phyloP scores from a whole-genome alignment of 176 grass and related monocot genomes.

The Aechmea fasciata region DNA sequence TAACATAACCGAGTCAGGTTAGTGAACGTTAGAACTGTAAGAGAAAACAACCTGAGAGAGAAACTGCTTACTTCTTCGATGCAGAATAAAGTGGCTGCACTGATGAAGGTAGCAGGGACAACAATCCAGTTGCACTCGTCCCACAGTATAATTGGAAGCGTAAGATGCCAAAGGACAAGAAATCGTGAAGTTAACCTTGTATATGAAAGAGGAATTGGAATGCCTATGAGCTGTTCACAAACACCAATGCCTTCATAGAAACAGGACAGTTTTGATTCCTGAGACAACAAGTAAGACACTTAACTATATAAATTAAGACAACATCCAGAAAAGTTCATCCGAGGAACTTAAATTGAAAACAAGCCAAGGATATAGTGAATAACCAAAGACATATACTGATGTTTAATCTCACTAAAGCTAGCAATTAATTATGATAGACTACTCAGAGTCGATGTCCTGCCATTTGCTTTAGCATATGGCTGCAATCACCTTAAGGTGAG shows the following conservation, averaged over 20 bases:
- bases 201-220: slow-evolving; percentile 80
- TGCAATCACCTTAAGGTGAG: too few species aligned
- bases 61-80: slow-evolving; percentile 84
- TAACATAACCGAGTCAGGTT: background rate
- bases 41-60: background rate
- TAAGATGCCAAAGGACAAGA: slow-evolving; percentile 95
- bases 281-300: slow-evolving; percentile 1
- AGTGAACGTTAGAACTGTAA: background rate
- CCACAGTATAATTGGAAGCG: slow-evolving; percentile 88
- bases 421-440: too few species aligned
- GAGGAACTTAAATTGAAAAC: too few species aligned
- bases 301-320: too few species aligned
- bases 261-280: slow-evolving; percentile 77
- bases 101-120: slow-evolving; percentile 87
- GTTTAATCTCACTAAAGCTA: too few species aligned
- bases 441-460: too few species aligned
- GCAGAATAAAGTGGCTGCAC: slow-evolving; percentile 88
- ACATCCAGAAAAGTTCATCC: too few species aligned
- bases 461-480: too few species aligned
- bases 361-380: too few species aligned
- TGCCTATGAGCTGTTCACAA: slow-evolving; percentile 73
- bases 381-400: too few species aligned
- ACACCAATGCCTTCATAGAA: slow-evolving; percentile 83
- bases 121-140: slow-evolving; percentile 93
- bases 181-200: slow-evolving; percentile 86